Conservation (phyloP, 345 rosid species). For the Diplotaxis tenuifolia region DNA sequence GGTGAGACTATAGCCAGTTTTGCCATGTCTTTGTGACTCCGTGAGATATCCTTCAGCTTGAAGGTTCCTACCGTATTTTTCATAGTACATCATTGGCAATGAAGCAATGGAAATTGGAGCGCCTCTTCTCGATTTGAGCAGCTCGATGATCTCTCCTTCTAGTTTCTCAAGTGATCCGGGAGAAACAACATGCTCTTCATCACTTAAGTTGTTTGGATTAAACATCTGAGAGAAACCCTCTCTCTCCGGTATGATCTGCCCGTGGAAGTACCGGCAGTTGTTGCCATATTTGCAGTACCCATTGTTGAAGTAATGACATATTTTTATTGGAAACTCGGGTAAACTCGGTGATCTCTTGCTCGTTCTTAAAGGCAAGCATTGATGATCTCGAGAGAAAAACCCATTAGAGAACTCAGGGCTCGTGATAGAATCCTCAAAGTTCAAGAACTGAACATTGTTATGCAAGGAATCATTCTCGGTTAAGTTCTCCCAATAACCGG, state of each 20-base stretch:
- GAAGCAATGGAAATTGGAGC: constrained; percentile 91
- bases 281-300: constrained; percentile 89
- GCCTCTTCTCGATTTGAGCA: constrained; percentile 79
- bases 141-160: constrained; percentile 75
- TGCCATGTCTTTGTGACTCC: constrained; percentile 97
- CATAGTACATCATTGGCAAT: constrained; percentile 82
- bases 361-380: constrained; percentile 45
- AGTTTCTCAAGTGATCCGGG: constrained; percentile 77
- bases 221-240: constrained; percentile 58
- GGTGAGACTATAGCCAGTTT: constrained; percentile 91
- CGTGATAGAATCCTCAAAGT: constrained; percentile 27
- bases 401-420: constrained; percentile 49
- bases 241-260: constrained; percentile 39
- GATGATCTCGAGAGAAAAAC: constrained; percentile 47
- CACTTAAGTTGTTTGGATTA: constrained; percentile 38
- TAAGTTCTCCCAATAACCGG: constrained; percentile 55
- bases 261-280: constrained; percentile 84
- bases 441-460: constrained; percentile 45
- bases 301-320: constrained; percentile 82
- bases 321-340: constrained; percentile 81
- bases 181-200: constrained; percentile 65
- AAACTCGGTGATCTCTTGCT: constrained; percentile 75
- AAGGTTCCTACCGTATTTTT: constrained; percentile 77
- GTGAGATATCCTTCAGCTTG: constrained; percentile 98
- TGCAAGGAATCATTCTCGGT: constrained; percentile 41